These are phyloP conservation scores for Trichoderma arundinaceum DNA, from an alignment of 2,329 filamentous ascomycete species.

Conservation along the genomic window DNA sequence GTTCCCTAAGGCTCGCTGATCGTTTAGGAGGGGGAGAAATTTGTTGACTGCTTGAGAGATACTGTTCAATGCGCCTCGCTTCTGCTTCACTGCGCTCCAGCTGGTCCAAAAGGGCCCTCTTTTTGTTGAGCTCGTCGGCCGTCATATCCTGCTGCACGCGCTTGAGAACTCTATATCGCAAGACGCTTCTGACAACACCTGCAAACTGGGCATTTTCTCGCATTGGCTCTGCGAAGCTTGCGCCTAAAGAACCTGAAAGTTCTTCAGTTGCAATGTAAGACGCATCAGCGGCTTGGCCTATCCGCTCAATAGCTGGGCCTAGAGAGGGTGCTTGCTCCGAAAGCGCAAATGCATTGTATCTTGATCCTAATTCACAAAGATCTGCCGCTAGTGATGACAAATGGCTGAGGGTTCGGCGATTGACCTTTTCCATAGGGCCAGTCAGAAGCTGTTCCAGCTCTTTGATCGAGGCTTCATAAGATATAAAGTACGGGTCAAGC, in stretches of 20 bases:
- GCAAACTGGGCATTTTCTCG: constrained; percentile 97
- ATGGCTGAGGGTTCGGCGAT: constrained; percentile 85
- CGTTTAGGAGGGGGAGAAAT: constrained; percentile 66
- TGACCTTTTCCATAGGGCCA: constrained; percentile 96
- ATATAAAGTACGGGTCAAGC: constrained; percentile 92
- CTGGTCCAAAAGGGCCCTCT: constrained; percentile 79
- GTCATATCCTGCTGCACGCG: constrained; percentile 98
- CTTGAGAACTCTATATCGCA: constrained; percentile 90
- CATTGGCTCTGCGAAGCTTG: constrained; percentile 96
- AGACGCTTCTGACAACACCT: constrained; percentile 85
- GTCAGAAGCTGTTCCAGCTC: constrained; percentile 87
- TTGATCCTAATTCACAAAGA: constrained; percentile 89
- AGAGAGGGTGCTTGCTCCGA: constrained; percentile 90
- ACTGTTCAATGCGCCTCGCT: constrained; percentile 91
- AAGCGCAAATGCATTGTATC: constrained; percentile 94
- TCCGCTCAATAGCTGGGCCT: constrained; percentile 88
- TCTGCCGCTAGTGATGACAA: constrained; percentile 83
- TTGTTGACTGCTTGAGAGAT: constrained; percentile 76
- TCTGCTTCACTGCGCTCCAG: constrained; percentile 94
- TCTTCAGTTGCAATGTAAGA: constrained; percentile 97
- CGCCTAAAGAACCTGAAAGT: constrained; percentile 83
- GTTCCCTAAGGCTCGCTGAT: constrained; percentile 65
- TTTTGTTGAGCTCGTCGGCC: constrained; percentile 88
- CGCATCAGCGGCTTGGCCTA: constrained; percentile 92
- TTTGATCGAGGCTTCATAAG: constrained; percentile 89